Evolutionary conservation across 192 early-diverging fungal genomes (phyloP).

Genomic region (Pecoramyces ruminantium): DNA sequence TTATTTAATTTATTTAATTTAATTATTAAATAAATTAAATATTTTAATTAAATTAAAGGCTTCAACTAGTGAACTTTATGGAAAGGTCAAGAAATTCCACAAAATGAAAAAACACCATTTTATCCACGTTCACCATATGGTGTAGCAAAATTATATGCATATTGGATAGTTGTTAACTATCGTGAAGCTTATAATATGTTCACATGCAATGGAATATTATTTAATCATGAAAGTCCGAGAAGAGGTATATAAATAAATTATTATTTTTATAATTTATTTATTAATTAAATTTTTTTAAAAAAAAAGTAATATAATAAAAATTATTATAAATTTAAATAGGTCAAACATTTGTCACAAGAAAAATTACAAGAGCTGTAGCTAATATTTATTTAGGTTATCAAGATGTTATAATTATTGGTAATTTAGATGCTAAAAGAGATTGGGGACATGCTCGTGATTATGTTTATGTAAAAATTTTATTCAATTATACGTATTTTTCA

Average conservation of each 20-base stretch:
- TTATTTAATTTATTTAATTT: too few species aligned
- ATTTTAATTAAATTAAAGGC: constrained; percentile 6
- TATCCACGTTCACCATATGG: constrained; percentile 67
- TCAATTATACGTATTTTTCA: neutral
- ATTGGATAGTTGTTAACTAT: constrained; percentile 67
- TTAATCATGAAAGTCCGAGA: constrained; percentile 62
- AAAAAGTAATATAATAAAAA: neutral
- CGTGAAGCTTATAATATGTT: constrained; percentile 64
- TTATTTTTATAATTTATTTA: too few species aligned
- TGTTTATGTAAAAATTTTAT: constrained; percentile 14
- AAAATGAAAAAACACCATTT: constrained; percentile 66
- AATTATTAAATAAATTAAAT: too few species aligned
- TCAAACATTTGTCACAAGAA: constrained; percentile 57
- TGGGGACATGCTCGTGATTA: constrained; percentile 71
- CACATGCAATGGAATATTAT: constrained; percentile 61
- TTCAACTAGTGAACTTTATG: constrained; percentile 58
- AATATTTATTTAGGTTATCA: constrained; percentile 48
- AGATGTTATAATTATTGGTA: constrained; percentile 54
- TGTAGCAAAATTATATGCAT: constrained; percentile 65
- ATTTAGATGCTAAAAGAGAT: constrained; percentile 62
- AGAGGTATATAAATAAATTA: constrained; percentile 21
- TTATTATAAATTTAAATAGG: neutral
- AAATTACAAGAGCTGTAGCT: constrained; percentile 60
- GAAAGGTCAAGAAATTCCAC: constrained; percentile 56
- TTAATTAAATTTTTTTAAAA: neutral